Base-by-base conservation (phyloP, 768 basidiomycete species). In the Russula compacta region DNA sequence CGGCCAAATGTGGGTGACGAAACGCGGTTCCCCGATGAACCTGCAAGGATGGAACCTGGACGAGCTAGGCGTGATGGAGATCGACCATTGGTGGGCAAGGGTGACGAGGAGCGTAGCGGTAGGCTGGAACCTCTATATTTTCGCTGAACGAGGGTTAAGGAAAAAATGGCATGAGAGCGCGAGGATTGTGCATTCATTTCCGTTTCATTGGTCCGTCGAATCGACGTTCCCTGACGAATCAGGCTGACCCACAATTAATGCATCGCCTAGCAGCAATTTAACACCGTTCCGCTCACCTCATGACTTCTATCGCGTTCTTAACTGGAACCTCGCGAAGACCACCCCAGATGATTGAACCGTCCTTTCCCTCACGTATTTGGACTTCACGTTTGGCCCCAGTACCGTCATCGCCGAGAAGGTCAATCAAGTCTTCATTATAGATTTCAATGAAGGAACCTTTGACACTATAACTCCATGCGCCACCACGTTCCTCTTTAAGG, bases 131-230 rank as follows among this genome's bases (percentile, higher is more conserved):
- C 92, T 39, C 81, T 79, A 70, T 77, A 92, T 72, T 87, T 93
- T 78, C 88, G 92, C 75, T 98, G 95, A 4, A 85, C 90, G 57
- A 99, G 78, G 12, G 92, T 97, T 55, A 99, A 78, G 42, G 95
- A 98, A 75, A 99, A 98, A 73, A 99, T 98, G 64, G 97, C 97
- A 81, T 99, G 97, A 33, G 93, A 97, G 60, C 97, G 88, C 43
- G 95, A 98, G 1, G 91, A 94, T 72, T 97, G 93, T 29, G 95
- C 92, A 72, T 99, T 99, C 95, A 98, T 98, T 70, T 93, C 92
- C 36, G 97, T 99, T 73, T 95, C 92, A 64, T 95, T 95, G 10
- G 97, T 98, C 58, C 95, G 85, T 35, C 97, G 82, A 46, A 95
- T 88, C 15, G 90, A 82, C 8, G 93, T 88, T 19, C 97, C 97